These are phyloP conservation scores for Fusarium cyanostomum DNA, from an alignment of 2,329 filamentous ascomycete species.

Conservation along the genomic window DNA sequence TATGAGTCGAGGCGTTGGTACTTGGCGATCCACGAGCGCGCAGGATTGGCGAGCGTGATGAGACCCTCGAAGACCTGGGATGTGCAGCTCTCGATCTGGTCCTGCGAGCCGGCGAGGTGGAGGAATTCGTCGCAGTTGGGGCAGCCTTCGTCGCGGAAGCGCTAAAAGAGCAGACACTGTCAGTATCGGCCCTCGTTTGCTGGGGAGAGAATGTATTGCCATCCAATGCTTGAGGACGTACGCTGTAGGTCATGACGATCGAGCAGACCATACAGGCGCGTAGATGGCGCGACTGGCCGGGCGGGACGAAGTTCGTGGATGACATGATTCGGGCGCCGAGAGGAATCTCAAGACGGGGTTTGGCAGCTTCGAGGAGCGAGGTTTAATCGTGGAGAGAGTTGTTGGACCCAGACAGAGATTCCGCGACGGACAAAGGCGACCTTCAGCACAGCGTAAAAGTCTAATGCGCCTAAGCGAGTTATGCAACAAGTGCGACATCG, in stretches of 20 bases:
- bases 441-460: slow-evolving; percentile 13
- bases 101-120: slow-evolving; percentile 78
- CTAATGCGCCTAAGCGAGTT: slow-evolving; percentile 34
- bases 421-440: slow-evolving; percentile 13
- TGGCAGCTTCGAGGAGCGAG: background rate
- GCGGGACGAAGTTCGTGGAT: slow-evolving; percentile 71
- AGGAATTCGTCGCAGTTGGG: slow-evolving; percentile 97
- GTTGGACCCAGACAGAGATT: slow-evolving; percentile 1
- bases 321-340: slow-evolving; percentile 46
- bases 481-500: slow-evolving; percentile 27
- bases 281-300: slow-evolving; percentile 82
- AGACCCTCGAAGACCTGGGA: slow-evolving; percentile 96
- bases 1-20: slow-evolving; percentile 94
- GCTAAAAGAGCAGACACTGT: slow-evolving; percentile 56
- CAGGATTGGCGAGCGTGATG: slow-evolving; percentile 85
- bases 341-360: background rate
- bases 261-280: slow-evolving; percentile 99
- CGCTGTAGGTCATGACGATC: slow-evolving; percentile 83
- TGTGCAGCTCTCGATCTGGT: slow-evolving; percentile 91
- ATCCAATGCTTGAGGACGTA: slow-evolving; percentile 54
- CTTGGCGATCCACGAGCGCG: slow-evolving; percentile 90
- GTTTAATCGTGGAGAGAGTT: slow-evolving; percentile 9
- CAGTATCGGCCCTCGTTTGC: slow-evolving; percentile 8
- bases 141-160: slow-evolving; percentile 88
- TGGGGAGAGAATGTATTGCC: background rate